Base-by-base conservation (phyloP, 1,284 basidiomycete species). In the Termitomyces sp. region DNA sequence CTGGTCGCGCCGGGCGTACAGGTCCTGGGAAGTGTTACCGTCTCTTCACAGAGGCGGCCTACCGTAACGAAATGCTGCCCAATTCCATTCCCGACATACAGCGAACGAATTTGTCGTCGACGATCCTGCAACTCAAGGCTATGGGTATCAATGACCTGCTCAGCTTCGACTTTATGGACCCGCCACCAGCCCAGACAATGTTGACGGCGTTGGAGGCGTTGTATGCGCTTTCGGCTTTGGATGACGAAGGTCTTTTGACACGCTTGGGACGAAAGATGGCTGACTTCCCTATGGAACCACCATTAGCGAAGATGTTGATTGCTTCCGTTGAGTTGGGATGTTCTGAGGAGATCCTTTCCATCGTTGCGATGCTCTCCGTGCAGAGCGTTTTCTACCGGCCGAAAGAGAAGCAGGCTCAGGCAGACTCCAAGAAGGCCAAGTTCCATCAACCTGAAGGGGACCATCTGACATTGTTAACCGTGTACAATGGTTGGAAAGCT, bases 151-250 rank as follows among this genome's bases (percentile, higher is more conserved):
- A 99, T 65, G 95, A 99, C 67, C 75, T 99, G 18, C 84, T 99
- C 58, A 92, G 93, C 69, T 99, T 99, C 68, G 96, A 98, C 69
- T 99, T 98, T 67, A 98, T 99, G 96, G 97, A 99, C 68, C 94
- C 96, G 1, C 97, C 97, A 28, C 95, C 96, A 0, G 90, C 94
- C 0, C 93, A 90, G 64, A 98, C 95, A 5, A 91, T 99, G 84
- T 76, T 97, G 49, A 94, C 92, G 2, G 97, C 97, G 0, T 74
- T 99, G 35, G 96, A 99, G 68, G 86, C 90, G 54, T 73, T 99
- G 3, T 98, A 97, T 69, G 96, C 95, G 1, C 78, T 99, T 5
- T 96, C 93, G 0, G 97, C 96, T 3, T 76, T 99, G 33, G 97
- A 99, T 63, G 94, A 98, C 61, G 97, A 98, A 72, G 97, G 97